Base-by-base conservation (phyloP, 148 eudicot genomes). In the Camellia granthamiana region DNA sequence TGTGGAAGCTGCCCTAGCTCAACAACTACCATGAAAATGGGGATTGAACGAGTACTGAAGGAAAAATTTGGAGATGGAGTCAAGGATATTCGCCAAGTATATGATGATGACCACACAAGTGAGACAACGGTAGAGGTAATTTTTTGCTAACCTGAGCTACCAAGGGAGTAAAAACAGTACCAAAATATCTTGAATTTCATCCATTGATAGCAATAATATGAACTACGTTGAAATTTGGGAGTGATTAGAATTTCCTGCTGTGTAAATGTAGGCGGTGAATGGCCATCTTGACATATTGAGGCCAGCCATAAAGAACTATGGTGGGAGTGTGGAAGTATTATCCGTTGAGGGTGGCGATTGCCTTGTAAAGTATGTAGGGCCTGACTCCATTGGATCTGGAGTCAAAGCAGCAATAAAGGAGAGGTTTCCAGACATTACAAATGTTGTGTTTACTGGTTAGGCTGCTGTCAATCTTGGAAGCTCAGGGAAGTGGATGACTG, bases 1-100 rank as follows among this genome's bases (percentile, higher is more conserved):
- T 95, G 98, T 86, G 98, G 82, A 76, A 90, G 90, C 80, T 95
- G 98, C 72, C 97, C 98, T 74, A 93, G 98, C 87, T 95, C 98
- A 74, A 93, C 91, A 7, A 95, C 97, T 38, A 95, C 98, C 63
- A 93, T 95, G 97, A 92, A 86, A 78, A 90, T 95, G 97, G 98
- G 97, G 52, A 93, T 95, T 76, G 98, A 95, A 81, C 85, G 90
- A 63, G 93, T 90, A 16, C 89, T 95, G 65, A 93, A 88, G 87
- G 98, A 95, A 84, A 95, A 95, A 85, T 95, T 95, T 83, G 98
- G 98, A 43, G 93, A 90, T 77, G 94, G 90, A 41, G 78, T 93
- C 55, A 91, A 93, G 89, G 96, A 93, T 84, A 85, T 95, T 67
- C 80, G 87, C 75, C 94, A 95, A 88, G 90, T 93, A 59, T 80